Base-by-base conservation (phyloP, 441 rosid species). In the Corymbia calophylla region DNA sequence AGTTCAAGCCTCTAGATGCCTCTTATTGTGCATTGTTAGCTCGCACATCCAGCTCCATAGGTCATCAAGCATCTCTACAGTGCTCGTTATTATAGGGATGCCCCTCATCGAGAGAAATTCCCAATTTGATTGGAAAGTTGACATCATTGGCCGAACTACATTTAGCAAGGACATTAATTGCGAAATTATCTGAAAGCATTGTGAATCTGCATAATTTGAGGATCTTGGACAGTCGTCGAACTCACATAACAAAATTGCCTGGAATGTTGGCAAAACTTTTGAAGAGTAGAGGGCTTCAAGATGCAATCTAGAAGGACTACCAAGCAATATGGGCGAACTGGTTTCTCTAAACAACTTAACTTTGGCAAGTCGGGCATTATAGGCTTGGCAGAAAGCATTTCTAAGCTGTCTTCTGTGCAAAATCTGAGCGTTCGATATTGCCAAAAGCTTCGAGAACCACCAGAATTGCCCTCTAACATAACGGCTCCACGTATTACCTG, bases 81-180 rank as follows among this genome's bases (percentile, higher is more conserved):
- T 11, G 48, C 81, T 70, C 31, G 81, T 35, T 70, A 70, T 70
- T 70, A 70, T 0, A 27, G 81, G 27, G 81, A 35, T 70, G 81
- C 81, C 7, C 48, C 48, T 70, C 0, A 0, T 2, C 19, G 81
- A 70, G 81, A 35, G 81, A 70, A 70, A 70, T 70, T 70, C 81
- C 81, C 0, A 8, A 35, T 35, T 35, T 44, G 0, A 35, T 70
- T 0, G 81, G 48, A 35, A 70, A 35, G 48, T 35, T 70, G 29
- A 15, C 25, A 70, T 70, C 81, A 10, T 70, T 70, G 48, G 16
- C 15, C 5, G 16, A 35, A 70, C 27, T 35, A 6, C 29, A 70
- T 35, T 70, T 35, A 19, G 81, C 48, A 19, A 5, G 48, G 48
- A 35, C 48, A 70, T 8, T 27, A 35, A 70, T 70, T 70, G 16